phyloP scores from a whole-genome alignment of 139 green algal species.

The Chlorella sp. region DNA sequence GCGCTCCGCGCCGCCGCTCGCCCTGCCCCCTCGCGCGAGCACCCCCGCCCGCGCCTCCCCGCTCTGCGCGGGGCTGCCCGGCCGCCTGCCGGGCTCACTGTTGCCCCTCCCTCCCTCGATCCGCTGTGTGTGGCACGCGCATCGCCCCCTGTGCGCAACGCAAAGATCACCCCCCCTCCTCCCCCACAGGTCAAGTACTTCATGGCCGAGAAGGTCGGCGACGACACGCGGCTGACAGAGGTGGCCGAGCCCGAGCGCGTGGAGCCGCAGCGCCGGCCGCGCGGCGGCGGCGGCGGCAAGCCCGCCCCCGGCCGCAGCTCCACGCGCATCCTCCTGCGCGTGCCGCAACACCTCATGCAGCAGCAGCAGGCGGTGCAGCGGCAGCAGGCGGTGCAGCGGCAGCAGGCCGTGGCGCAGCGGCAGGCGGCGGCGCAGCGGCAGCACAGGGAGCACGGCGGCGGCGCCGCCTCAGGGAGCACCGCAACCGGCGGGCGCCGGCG shows the following conservation, averaged over 20 bases:
- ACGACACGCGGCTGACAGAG: constrained; percentile 2
- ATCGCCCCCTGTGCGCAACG: too few species aligned
- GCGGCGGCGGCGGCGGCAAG: not conserved
- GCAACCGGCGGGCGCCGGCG: too few species aligned
- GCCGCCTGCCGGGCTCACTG: too few species aligned
- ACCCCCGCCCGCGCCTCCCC: too few species aligned
- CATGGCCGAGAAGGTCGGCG: constrained; percentile 20
- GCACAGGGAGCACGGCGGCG: too few species aligned
- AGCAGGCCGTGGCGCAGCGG: not conserved
- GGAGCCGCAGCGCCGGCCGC: not conserved
- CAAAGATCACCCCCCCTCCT: too few species aligned
- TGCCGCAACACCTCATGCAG: not conserved
- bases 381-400: not conserved
- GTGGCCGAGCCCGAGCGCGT: not conserved
- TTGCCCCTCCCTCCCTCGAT: too few species aligned
- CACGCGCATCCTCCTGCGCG: not conserved
- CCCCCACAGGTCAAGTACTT: constrained; percentile 20
- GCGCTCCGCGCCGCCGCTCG: not conserved
- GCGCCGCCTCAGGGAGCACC: too few species aligned
- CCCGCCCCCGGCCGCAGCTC: not conserved
- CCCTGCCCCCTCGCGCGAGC: not conserved
- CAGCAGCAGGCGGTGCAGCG: not conserved
- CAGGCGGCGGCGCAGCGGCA: not conserved
- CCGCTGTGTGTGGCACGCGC: too few species aligned
- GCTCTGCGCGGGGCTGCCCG: too few species aligned